These are phyloP conservation scores for Flaveria floridana DNA, from an alignment of 140 eudicot species.

Conservation along the genomic window DNA sequence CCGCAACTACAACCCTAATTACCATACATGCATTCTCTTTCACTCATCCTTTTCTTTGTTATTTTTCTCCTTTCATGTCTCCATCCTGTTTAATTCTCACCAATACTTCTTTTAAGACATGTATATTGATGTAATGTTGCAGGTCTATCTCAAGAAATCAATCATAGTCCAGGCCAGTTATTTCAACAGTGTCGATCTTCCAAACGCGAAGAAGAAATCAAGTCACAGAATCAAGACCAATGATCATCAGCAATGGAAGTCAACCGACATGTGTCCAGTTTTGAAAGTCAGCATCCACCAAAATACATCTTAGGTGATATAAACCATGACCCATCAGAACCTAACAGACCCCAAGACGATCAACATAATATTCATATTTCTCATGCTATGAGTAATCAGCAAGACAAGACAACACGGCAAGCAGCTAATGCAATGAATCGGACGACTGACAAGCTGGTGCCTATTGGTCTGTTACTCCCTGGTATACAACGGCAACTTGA, in stretches of 20 bases:
- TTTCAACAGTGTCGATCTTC: constrained; percentile 54
- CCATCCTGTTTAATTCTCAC: not conserved
- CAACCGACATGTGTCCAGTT: constrained; percentile 39
- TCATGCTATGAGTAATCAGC: constrained; percentile 49
- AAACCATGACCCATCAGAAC: constrained; percentile 10
- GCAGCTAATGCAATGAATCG: constrained; percentile 42
- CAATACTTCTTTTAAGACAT: too few species aligned
- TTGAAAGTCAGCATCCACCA: constrained; percentile 44
- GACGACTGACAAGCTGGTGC: constrained; percentile 54
- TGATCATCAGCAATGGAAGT: constrained; percentile 39
- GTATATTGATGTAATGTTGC: constrained; percentile 13
- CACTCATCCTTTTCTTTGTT: not conserved
- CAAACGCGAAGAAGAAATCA: not conserved
- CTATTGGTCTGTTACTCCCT: constrained; percentile 73
- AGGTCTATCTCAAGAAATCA: constrained; percentile 59
- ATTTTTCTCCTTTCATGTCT: too few species aligned
- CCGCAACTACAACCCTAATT: not conserved
- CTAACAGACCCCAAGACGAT: constrained; percentile 40
- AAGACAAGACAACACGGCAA: constrained; percentile 42
- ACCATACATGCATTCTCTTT: not conserved
- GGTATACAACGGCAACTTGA: constrained; percentile 79
- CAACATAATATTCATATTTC: constrained; percentile 41
- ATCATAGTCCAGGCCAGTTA: constrained; percentile 48
- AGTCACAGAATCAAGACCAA: constrained; percentile 34
- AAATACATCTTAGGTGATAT: constrained; percentile 34